Percentiles rank a stretch among this genome's conserved stretches.
phyloP scores from a whole-genome alignment of 176 grass and related monocot genomes.

The Hordeum marinum region DNA sequence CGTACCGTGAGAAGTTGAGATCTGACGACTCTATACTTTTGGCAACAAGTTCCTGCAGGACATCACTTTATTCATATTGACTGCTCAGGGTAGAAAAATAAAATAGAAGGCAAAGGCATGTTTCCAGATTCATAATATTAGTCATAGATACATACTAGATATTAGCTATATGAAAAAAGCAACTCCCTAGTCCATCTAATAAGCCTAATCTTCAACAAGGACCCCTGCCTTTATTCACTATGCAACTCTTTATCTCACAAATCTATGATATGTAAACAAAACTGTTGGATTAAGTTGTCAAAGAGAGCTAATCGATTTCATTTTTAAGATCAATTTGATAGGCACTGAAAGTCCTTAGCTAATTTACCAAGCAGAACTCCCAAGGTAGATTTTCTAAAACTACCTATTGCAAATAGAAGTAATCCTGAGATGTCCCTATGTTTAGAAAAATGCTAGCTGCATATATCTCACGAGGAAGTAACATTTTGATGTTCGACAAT shows the following conservation, averaged over 20 bases:
- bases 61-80: neutral
- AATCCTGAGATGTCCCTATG: neutral
- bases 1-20: constrained; percentile 97
- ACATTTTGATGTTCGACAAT: neutral
- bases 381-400: neutral
- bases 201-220: neutral
- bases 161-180: neutral
- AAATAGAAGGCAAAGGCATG: neutral
- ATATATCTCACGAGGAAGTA: neutral
- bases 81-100: neutral
- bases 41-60: constrained; percentile 83
- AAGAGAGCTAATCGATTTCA: neutral
- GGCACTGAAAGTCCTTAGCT: neutral
- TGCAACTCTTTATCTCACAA: neutral
- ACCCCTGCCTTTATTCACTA: neutral
- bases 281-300: neutral
- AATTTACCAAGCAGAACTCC: neutral
- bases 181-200: neutral
- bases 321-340: neutral
- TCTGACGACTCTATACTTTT: constrained; percentile 92
- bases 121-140: neutral
- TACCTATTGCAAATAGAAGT: neutral
- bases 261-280: neutral
- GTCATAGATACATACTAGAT: constrained; percentile 6
- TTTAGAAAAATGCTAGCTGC: neutral